Evolutionary conservation across 2,329 filamentous ascomycete species (phyloP).

Genomic region (Sclerotiophoma versabilis): DNA sequence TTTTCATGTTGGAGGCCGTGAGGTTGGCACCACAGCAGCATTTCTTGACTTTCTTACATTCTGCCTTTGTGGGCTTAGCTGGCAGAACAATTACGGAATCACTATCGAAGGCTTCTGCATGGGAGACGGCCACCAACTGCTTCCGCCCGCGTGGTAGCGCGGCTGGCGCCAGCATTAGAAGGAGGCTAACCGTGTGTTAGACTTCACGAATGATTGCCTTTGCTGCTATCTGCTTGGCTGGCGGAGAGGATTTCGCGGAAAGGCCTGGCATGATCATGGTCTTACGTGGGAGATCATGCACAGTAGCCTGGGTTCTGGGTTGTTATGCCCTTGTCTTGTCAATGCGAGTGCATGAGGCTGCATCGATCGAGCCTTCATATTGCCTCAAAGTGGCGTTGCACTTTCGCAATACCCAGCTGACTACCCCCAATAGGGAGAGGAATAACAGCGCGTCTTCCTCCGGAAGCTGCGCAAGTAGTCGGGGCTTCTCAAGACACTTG

Average conservation of each 20-base stretch:
- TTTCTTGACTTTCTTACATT: conserved; percentile 14
- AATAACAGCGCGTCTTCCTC: neutral
- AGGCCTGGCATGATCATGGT: conserved; percentile 9
- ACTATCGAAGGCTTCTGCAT: conserved; percentile 19
- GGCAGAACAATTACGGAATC: conserved; percentile 12
- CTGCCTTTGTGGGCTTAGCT: conserved; percentile 9
- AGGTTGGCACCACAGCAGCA: conserved; percentile 10
- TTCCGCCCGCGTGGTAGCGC: conserved; percentile 17
- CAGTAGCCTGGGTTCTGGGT: neutral
- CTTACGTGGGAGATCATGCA: conserved; percentile 4
- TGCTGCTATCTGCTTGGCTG: conserved; percentile 19
- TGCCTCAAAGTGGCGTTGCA: neutral
- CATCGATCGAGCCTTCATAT: neutral
- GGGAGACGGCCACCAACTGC: conserved; percentile 12
- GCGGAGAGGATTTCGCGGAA: neutral
- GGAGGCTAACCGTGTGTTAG: neutral
- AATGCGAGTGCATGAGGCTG: neutral
- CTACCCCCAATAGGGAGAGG: neutral
- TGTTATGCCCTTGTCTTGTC: neutral
- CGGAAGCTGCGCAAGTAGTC: neutral
- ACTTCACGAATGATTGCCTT: conserved; percentile 11
- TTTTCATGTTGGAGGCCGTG: neutral
- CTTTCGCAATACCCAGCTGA: neutral
- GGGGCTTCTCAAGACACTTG: neutral
- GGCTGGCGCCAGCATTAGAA: conserved; percentile 6